Conservation (phyloP, 2,329 filamentous ascomycete genomes). For the Zymoseptoria pseudotritici region DNA sequence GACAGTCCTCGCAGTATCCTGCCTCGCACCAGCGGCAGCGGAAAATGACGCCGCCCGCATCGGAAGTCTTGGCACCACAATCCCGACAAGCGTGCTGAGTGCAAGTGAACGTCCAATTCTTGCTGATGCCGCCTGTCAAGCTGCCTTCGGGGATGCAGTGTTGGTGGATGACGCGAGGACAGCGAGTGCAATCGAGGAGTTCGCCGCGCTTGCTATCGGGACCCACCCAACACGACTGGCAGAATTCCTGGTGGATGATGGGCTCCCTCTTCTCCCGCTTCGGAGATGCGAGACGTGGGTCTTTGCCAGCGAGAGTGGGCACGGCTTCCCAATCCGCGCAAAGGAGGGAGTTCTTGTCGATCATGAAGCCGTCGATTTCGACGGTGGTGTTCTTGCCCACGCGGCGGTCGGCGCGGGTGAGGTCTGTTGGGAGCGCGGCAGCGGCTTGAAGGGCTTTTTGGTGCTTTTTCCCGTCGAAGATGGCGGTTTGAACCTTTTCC, state of each 20-base stretch:
- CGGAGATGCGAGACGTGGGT: slow-evolving; percentile 44
- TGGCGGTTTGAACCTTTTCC: slow-evolving; percentile 50
- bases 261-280: slow-evolving; percentile 43
- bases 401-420: slow-evolving; percentile 41
- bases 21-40: slow-evolving; percentile 50
- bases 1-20: slow-evolving; percentile 53
- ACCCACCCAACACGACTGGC: slow-evolving; percentile 45
- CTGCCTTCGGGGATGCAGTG: slow-evolving; percentile 32
- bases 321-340: slow-evolving; percentile 52
- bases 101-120: slow-evolving; percentile 41
- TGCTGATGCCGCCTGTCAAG: slow-evolving; percentile 35
- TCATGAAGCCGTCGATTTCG: slow-evolving; percentile 48
- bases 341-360: slow-evolving; percentile 49
- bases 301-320: slow-evolving; percentile 49
- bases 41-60: slow-evolving; percentile 44
- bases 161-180: slow-evolving; percentile 49
- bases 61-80: slow-evolving; percentile 45
- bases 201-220: slow-evolving; percentile 28
- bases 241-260: slow-evolving; percentile 45
- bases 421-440: slow-evolving; percentile 22
- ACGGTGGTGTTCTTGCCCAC: slow-evolving; percentile 52
- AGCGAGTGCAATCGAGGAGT: slow-evolving; percentile 43
- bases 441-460: slow-evolving; percentile 33
- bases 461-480: slow-evolving; percentile 51
- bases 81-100: slow-evolving; percentile 49